Base-by-base conservation (phyloP, 2,329 filamentous ascomycete genomes). In the Fusarium falciforme region DNA sequence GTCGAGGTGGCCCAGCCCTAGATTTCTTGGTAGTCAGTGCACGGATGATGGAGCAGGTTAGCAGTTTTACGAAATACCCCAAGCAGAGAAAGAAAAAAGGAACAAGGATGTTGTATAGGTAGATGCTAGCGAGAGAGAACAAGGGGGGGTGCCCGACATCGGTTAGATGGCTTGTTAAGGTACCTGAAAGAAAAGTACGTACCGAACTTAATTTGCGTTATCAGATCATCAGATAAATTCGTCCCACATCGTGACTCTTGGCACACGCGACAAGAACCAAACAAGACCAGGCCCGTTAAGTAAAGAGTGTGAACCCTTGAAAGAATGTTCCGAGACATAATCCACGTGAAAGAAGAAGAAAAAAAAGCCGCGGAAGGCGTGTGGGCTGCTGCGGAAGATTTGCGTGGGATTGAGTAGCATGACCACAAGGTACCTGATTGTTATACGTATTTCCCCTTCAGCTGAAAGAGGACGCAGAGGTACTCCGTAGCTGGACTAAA, bases 191-290 rank as follows among this genome's bases (percentile, higher is more conserved):
- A 22, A 16, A 12, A 14, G 17, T 63, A 42, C 22, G 60, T 38
- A 67, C 58, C 38, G 17, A 36, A 35, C 20, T 29, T 38, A 22
- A 22, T 29, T 59, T 22, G 22, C n/a, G 52, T 82, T 81, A 82
- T 82, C 80, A 78, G 80, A 82, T 82, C 71, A 81, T 82, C 80
- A 75, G 80, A 82, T 82, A 81, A 78, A 77, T 36, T 22, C 42
- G 38, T 35, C 60, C 64, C 64, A 69, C 69, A 69, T 66, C 52
- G 61, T 63, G 67, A 35, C 47, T 42, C 44, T 55, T 44, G 59
- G 25, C 40, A 42, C 27, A 31, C 17, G 27, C 27, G 27, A 54
- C 27, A 20, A 31, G 27, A 29, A n/a, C 27, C 29, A 31, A 31
- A 31, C 9, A 31, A 31, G 8, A 31, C 29, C 27, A 14, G 20